A percentile compares a stretch with the other conserved stretches of the same genome.
These are phyloP conservation scores for Metschnikowia noctiluminum DNA, from an alignment of 805 yeast species.

Conservation along the genomic window DNA sequence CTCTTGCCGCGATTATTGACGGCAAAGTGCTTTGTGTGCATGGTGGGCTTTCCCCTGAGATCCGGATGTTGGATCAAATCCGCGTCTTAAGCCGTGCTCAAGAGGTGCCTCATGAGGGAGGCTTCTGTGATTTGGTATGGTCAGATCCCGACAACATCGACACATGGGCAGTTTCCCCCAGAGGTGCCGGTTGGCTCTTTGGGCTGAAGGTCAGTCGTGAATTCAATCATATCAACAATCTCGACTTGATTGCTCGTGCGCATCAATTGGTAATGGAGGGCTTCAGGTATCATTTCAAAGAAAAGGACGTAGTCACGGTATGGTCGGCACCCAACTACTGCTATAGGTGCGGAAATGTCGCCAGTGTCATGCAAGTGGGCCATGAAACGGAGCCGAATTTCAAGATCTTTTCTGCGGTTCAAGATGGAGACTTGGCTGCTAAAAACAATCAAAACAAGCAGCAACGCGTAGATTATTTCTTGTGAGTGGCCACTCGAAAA, in stretches of 20 bases:
- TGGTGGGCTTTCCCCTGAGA: constrained; percentile 96
- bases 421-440: constrained; percentile 60
- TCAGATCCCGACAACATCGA: constrained; percentile 97
- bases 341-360: constrained; percentile 96
- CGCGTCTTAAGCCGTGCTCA: constrained; percentile 93
- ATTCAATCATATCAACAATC: constrained; percentile 90
- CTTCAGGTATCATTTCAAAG: constrained; percentile 92
- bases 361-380: constrained; percentile 95
- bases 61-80: constrained; percentile 94
- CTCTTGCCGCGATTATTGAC: constrained; percentile 93
- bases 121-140: constrained; percentile 97
- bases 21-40: constrained; percentile 94
- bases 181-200: constrained; percentile 99
- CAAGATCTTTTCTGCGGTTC: constrained; percentile 93
- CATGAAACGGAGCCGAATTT: constrained; percentile 84
- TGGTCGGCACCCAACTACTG: constrained; percentile 98
- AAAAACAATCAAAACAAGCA: constrained; percentile 39
- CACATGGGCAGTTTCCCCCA: constrained; percentile 96
- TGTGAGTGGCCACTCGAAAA: constrained; percentile 16
- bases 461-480: constrained; percentile 46
- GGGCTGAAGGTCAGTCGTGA: constrained; percentile 93
- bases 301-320: constrained; percentile 94
- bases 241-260: constrained; percentile 88
- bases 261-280: constrained; percentile 99
- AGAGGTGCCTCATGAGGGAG: constrained; percentile 99